Percentiles rank a stretch among this genome's conserved stretches.
phyloP scores from a whole-genome alignment of 2,329 filamentous ascomycete species.

The Colletotrichum neosansevieriae region DNA sequence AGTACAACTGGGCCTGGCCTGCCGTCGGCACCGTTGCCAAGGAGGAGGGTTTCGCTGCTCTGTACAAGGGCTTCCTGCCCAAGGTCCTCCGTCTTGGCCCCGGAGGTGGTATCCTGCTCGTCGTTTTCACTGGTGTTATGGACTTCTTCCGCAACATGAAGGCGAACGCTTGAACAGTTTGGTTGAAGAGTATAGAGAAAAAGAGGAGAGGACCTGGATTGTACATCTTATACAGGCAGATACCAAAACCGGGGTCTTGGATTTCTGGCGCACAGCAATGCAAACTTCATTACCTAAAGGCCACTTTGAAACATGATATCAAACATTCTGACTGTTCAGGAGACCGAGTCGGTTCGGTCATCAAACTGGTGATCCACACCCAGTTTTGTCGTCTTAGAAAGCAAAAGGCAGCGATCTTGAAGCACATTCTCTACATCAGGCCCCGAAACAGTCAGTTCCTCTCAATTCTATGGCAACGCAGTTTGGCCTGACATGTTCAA shows the following conservation, averaged over 20 bases:
- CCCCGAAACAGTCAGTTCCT: too few species aligned
- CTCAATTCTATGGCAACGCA: too few species aligned
- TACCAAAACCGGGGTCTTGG: slow-evolving; percentile 27
- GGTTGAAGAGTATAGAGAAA: neutral
- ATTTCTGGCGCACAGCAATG: slow-evolving; percentile 28
- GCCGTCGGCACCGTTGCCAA: slow-evolving; percentile 86
- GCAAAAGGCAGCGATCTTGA: too few species aligned
- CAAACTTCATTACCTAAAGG: slow-evolving; percentile 5
- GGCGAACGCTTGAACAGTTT: slow-evolving; percentile 41
- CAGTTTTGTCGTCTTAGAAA: too few species aligned
- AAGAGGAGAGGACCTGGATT: slow-evolving; percentile 7
- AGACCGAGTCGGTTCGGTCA: too few species aligned
- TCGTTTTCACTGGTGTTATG: slow-evolving; percentile 89
- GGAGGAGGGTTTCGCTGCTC: slow-evolving; percentile 90
- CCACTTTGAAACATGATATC: too few species aligned
- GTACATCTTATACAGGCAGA: slow-evolving; percentile 37
- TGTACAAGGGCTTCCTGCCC: slow-evolving; percentile 98
- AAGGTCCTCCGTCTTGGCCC: slow-evolving; percentile 77
- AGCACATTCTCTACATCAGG: too few species aligned
- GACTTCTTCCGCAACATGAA: slow-evolving; percentile 86
- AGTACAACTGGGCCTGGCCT: slow-evolving; percentile 99
- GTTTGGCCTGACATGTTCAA: too few species aligned
- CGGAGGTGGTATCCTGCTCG: slow-evolving; percentile 77
- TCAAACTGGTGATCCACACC: too few species aligned
- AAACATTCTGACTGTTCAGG: neutral